A percentile compares a stretch with the other conserved stretches of the same genome.
Conservation (phyloP, 257 asterid species). For the Nicotiana paniculata region DNA sequence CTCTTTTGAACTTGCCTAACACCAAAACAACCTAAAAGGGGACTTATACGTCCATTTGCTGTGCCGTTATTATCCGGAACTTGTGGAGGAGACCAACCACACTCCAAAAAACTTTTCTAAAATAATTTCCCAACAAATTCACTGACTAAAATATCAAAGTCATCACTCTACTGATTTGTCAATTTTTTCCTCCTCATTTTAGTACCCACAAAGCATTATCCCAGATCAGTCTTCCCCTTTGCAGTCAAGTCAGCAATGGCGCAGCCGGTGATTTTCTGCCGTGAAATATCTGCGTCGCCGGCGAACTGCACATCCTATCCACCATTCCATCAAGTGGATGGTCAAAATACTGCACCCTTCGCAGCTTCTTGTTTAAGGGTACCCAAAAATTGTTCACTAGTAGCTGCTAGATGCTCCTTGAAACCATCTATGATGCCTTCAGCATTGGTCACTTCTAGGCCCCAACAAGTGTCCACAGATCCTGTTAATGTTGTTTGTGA, state of each 20-base stretch:
- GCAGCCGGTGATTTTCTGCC: neutral
- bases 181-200: neutral
- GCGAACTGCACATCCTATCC: slow-evolving; percentile 9
- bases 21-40: too few species aligned
- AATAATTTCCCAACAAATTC: neutral
- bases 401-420: slow-evolving; percentile 15
- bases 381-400: slow-evolving; percentile 2
- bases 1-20: too few species aligned
- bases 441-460: slow-evolving; percentile 56
- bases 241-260: slow-evolving; percentile 3
- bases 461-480: slow-evolving; percentile 38
- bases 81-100: slow-evolving; percentile 8
- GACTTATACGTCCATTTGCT: neutral
- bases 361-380: slow-evolving; percentile 4
- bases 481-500: slow-evolving; percentile 37
- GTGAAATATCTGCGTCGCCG: slow-evolving; percentile 5
- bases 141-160: neutral
- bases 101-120: neutral
- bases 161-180: neutral
- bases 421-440: neutral
- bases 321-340: neutral
- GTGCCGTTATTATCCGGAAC: slow-evolving; percentile 6
- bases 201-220: neutral
- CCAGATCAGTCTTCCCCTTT: neutral
- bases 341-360: neutral